Evolutionary conservation across 2,329 filamentous ascomycete genomes (phyloP), one percentile per base, ranked within the genome.

Genomic region (Aspergillus aculeatinus): DNA sequence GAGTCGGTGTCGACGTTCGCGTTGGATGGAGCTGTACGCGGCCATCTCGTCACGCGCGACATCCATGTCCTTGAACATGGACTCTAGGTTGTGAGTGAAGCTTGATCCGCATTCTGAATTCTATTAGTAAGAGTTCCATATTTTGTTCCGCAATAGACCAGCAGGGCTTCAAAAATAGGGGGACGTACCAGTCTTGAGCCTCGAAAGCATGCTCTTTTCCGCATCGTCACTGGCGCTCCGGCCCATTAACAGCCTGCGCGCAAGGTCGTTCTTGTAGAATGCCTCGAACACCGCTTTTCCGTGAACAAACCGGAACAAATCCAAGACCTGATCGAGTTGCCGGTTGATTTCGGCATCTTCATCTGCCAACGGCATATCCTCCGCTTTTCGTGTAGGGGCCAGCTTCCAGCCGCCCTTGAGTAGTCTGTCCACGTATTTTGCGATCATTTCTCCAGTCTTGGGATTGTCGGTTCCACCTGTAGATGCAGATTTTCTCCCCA

Each of bases 31-130:
- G 74, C 89, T 95, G 79, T 96, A 99, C 0, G 89, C 86, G n/a
- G 84, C 79, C 89, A 98, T 96, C 73, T 98, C 94, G 68, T 98
- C 95, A 62, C 90, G 89, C 12, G 91, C 91, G 21, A 97, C 83
- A 72, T 97, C 93, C 75, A 98, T 92, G 71, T 99, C 95, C 75
- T 96, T 96, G 81, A 99, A 99, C 95, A 99, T 99, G 63, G 94
- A 91, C 77, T 99, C 96, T 0, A 99, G 82, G 70, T 99, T 99
- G 72, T 96, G 93, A 0, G 95, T 99, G 74, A 99, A 98, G 67
- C 87, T 90, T 14, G 91, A 89, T 44, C 95, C 95, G 72, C 95
- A 99, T 80, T 99, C 95, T 78, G 60, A 5, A 33, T 10, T 9
- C 4, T 11, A 9, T 44, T 19, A 19, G 39, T 7, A 44, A 5